Conservation (phyloP, 164 flowering plant genomes). For the Pachysandra terminalis region DNA sequence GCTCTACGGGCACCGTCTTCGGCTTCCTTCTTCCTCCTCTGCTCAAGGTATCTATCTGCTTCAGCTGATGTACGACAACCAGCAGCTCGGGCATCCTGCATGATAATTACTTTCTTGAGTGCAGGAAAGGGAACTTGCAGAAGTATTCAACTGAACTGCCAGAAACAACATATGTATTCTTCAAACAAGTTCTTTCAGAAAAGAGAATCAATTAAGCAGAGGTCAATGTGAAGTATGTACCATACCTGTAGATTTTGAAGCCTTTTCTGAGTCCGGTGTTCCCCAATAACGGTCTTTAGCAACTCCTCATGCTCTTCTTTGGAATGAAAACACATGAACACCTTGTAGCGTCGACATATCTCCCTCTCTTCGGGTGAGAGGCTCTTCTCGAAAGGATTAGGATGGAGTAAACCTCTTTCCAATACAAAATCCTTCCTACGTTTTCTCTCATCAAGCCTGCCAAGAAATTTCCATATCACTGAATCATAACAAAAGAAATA, state of each 20-base stretch:
- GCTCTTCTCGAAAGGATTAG: slow-evolving; percentile 65
- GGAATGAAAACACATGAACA: slow-evolving; percentile 81
- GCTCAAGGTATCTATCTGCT: slow-evolving; percentile 62
- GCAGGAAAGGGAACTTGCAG: not conserved
- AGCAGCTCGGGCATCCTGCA: slow-evolving; percentile 82
- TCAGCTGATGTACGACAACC: slow-evolving; percentile 75
- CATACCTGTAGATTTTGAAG: slow-evolving; percentile 84
- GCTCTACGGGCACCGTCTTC: slow-evolving; percentile 52
- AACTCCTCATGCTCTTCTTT: slow-evolving; percentile 76
- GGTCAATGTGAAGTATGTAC: not conserved
- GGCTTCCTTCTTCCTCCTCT: slow-evolving; percentile 57
- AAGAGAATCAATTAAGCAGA: not conserved
- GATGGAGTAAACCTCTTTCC: slow-evolving; percentile 76
- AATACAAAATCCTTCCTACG: slow-evolving; percentile 86
- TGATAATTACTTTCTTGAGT: not conserved
- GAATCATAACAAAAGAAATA: not conserved
- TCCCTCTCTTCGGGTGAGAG: slow-evolving; percentile 73
- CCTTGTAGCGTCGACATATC: slow-evolving; percentile 57
- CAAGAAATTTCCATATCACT: slow-evolving; percentile 8
- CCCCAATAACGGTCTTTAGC: slow-evolving; percentile 59
- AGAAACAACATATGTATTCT: too few species aligned
- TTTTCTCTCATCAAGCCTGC: slow-evolving; percentile 97
- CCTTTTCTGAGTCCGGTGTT: slow-evolving; percentile 63
- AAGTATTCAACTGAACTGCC: too few species aligned
- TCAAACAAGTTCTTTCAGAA: too few species aligned